These are phyloP conservation scores for Flaveria trinervia DNA, from an alignment of 129 eudicot species.

Conservation along the genomic window DNA sequence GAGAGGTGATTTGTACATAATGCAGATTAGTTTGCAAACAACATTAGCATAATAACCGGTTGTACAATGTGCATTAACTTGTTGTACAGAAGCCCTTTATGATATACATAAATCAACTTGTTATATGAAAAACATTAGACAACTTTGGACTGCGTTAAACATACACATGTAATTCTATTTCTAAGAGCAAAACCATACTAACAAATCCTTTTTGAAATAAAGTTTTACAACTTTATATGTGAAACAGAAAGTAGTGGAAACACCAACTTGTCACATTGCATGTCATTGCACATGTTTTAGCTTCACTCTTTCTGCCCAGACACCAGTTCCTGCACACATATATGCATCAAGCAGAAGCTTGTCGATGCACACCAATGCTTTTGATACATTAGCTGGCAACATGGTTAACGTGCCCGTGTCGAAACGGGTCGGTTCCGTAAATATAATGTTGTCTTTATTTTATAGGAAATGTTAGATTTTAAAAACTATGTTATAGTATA, in stretches of 20 bases:
- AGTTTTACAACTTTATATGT: conserved; percentile 32
- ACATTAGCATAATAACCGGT: too few relatives aligned
- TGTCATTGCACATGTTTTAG: conserved; percentile 86
- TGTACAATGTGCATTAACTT: too few relatives aligned
- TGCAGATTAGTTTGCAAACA: not conserved
- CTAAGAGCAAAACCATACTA: not conserved
- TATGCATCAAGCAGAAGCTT: conserved; percentile 16
- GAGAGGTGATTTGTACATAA: too few relatives aligned
- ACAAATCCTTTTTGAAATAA: not conserved
- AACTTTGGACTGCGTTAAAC: not conserved
- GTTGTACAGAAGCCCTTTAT: not conserved
- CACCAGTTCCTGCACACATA: conserved; percentile 19
- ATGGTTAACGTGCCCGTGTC: not conserved
- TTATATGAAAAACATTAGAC: too few relatives aligned
- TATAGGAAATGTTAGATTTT: not conserved
- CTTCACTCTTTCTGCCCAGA: conserved; percentile 25
- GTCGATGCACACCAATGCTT: conserved; percentile 15
- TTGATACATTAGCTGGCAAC: conserved; percentile 13
- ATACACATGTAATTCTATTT: not conserved
- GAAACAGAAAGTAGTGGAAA: conserved; percentile 94
- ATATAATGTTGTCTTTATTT: not conserved
- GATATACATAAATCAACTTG: too few relatives aligned
- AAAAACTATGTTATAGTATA: not conserved
- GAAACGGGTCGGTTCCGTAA: not conserved
- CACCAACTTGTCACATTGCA: conserved; percentile 69